phyloP scores from a whole-genome alignment of 805 yeast genomes.

The Brettanomyces custersianus region DNA sequence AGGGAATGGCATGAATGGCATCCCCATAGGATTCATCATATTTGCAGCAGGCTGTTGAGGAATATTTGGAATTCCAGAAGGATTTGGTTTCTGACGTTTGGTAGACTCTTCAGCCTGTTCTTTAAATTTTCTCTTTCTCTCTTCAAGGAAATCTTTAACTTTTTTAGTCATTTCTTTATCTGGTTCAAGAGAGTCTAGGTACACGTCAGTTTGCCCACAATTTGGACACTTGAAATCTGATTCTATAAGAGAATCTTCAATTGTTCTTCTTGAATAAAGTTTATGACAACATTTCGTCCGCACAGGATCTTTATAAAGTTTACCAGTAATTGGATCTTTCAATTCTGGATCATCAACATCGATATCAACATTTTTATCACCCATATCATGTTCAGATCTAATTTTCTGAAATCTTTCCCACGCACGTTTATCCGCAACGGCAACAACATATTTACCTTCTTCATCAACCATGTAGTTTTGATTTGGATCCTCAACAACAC shows the following conservation, averaged over 20 bases:
- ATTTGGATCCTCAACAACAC: slow-evolving; percentile 37
- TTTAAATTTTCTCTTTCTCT: slow-evolving; percentile 13
- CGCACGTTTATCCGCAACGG: slow-evolving; percentile 86
- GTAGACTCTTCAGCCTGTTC: slow-evolving; percentile 8
- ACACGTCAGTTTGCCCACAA: slow-evolving; percentile 66
- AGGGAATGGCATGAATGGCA: slow-evolving; percentile 25
- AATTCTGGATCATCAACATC: slow-evolving; percentile 51
- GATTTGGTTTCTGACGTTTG: slow-evolving; percentile 9
- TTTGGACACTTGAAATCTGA: slow-evolving; percentile 87
- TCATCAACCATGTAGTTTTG: slow-evolving; percentile 77
- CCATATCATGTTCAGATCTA: slow-evolving; percentile 26
- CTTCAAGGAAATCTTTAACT: slow-evolving; percentile 42
- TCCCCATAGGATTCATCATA: slow-evolving; percentile 14
- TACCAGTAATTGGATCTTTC: slow-evolving; percentile 62
- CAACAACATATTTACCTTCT: slow-evolving; percentile 91
- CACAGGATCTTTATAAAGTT: slow-evolving; percentile 62
- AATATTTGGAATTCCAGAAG: slow-evolving; percentile 14
- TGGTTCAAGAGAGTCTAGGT: slow-evolving; percentile 58
- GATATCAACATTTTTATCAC: slow-evolving; percentile 10
- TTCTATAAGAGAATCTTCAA: slow-evolving; percentile 63
- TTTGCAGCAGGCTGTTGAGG: slow-evolving; percentile 10
- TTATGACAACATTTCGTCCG: slow-evolving; percentile 65
- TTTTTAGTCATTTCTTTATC: slow-evolving; percentile 52
- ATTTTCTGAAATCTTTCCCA: slow-evolving; percentile 84
- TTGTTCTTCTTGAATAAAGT: slow-evolving; percentile 48